These are phyloP conservation scores for Acanthamoeba rhysodes DNA, from an alignment of 208 protist genomes.

Conservation along the genomic window DNA sequence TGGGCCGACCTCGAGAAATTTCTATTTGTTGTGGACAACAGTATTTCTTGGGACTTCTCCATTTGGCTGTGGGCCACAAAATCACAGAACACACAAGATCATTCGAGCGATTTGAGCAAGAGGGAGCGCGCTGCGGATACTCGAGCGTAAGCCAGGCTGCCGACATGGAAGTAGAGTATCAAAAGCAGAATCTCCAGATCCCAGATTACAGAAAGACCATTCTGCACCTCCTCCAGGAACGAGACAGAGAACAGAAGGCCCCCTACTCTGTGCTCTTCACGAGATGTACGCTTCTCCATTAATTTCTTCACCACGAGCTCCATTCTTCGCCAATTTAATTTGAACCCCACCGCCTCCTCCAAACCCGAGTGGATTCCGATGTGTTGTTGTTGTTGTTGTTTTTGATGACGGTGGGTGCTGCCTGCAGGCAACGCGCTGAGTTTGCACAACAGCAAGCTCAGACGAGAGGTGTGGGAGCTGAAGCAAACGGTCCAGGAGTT, in stretches of 20 bases:
- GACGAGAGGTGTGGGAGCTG: slow-evolving; percentile 4
- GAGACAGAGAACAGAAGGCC: background rate
- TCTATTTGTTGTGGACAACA: no score
- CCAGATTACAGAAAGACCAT: background rate
- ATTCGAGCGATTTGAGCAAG: no score
- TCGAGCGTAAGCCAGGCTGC: background rate
- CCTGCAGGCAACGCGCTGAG: background rate
- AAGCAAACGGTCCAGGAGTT: background rate
- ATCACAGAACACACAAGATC: no score
- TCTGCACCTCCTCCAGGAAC: background rate
- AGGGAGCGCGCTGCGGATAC: no score
- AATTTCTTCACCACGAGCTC: background rate
- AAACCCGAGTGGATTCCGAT: no score
- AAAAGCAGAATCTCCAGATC: background rate
- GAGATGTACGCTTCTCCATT: background rate
- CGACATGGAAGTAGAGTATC: background rate
- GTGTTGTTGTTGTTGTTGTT: no score
- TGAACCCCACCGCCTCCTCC: background rate
- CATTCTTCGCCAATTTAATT: background rate
- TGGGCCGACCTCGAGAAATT: no score
- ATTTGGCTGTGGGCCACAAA: no score
- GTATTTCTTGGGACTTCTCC: no score
- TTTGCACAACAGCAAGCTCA: background rate
- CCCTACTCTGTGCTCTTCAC: background rate
- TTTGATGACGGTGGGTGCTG: no score